Evolutionary conservation across 345 rosid species (phyloP).

Genomic region (Gossypium sturtianum): DNA sequence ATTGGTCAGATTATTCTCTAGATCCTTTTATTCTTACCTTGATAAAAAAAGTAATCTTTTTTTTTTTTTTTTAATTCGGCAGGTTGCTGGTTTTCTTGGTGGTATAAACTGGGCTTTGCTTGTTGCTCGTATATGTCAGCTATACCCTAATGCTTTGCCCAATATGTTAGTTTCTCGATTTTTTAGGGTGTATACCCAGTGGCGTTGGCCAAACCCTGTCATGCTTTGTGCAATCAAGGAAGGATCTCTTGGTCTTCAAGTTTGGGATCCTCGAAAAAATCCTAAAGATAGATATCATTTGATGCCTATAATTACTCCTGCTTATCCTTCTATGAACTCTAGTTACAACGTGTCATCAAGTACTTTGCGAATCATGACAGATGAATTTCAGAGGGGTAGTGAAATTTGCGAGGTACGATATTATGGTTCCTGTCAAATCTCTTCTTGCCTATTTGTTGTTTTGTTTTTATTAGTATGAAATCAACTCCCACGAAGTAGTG

Average conservation of each 20-base stretch:
- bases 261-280: constrained; percentile 96
- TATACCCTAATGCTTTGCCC: constrained; percentile 94
- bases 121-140: constrained; percentile 98
- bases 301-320: constrained; percentile 99
- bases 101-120: constrained; percentile 99
- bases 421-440: background rate
- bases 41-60: background rate
- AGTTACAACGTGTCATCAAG: constrained; percentile 92
- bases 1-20: constrained; percentile 9
- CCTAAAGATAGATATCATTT: constrained; percentile 75
- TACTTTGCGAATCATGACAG: constrained; percentile 83
- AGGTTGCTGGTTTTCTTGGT: constrained; percentile 99
- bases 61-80: constrained; percentile 5
- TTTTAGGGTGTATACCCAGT: constrained; percentile 86
- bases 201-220: constrained; percentile 99
- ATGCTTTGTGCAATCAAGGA: constrained; percentile 87
- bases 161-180: constrained; percentile 88
- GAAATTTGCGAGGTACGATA: constrained; percentile 86
- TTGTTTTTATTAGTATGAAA: background rate
- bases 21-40: constrained; percentile 7
- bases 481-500: background rate
- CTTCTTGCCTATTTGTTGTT: background rate
- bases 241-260: constrained; percentile 83
- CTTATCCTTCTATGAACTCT: constrained; percentile 96
- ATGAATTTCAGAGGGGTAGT: constrained; percentile 88